Evolutionary conservation across 805 yeast genomes (phyloP).

Genomic region (Candida parachauliodes): DNA sequence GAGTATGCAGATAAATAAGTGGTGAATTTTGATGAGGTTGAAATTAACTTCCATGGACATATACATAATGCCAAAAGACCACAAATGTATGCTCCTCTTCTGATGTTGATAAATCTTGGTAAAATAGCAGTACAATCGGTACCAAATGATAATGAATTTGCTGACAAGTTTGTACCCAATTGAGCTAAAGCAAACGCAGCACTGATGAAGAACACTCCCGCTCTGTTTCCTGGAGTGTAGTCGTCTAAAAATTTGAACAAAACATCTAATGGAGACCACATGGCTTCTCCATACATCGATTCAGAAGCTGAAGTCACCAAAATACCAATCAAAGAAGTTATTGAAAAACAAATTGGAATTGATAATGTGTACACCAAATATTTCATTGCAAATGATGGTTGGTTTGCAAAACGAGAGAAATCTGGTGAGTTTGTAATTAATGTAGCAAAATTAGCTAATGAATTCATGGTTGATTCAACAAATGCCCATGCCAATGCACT

Average conservation of each 20-base stretch:
- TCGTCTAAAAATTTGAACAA: conserved; percentile 54
- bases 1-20: conserved; percentile 42
- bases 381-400: conserved; percentile 36
- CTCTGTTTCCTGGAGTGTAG: conserved; percentile 37
- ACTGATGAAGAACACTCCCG: conserved; percentile 40
- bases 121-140: conserved; percentile 39
- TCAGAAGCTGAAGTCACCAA: conserved; percentile 78
- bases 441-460: conserved; percentile 86
- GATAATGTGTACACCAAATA: conserved; percentile 49
- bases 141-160: conserved; percentile 40
- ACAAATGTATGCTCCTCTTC: conserved; percentile 41
- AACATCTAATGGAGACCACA: conserved; percentile 85
- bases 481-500: conserved; percentile 79
- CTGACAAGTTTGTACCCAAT: conserved; percentile 40
- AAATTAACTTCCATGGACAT: conserved; percentile 42
- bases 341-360: conserved; percentile 72
- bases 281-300: conserved; percentile 59
- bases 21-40: conserved; percentile 37
- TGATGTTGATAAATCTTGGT: conserved; percentile 37
- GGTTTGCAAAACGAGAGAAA: conserved; percentile 75
- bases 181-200: conserved; percentile 40
- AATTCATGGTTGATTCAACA: conserved; percentile 71
- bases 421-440: conserved; percentile 86
- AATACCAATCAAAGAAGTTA: conserved; percentile 83
- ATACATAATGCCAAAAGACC: conserved; percentile 36